Conservation (phyloP, 257 asterid species). For the Orobanche coerulescens region DNA sequence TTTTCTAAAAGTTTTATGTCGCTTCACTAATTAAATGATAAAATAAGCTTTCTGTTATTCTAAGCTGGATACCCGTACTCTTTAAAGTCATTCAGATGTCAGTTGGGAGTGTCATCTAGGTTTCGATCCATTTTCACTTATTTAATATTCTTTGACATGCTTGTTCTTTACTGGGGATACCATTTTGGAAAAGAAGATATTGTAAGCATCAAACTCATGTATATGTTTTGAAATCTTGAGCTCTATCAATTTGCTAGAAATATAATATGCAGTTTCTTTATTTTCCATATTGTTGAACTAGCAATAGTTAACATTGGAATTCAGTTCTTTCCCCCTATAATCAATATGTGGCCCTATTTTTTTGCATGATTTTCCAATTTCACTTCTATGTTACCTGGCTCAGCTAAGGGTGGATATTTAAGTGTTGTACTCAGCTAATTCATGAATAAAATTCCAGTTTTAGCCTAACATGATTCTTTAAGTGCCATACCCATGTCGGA, state of each 20-base stretch:
- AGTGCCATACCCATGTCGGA: too few species aligned
- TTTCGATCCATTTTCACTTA: slow-evolving; percentile 9
- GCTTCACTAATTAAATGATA: not conserved
- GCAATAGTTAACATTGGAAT: not conserved
- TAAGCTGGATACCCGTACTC: not conserved
- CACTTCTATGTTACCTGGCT: too few species aligned
- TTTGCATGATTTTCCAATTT: not conserved
- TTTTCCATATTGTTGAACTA: not conserved
- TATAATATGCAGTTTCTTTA: not conserved
- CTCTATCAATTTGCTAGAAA: not conserved
- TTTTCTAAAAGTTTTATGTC: not conserved
- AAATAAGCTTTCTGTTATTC: not conserved
- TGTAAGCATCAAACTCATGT: not conserved
- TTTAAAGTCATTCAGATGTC: not conserved
- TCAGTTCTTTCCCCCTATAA: not conserved
- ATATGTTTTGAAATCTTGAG: not conserved
- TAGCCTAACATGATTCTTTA: too few species aligned
- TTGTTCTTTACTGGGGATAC: not conserved
- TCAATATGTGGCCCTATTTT: not conserved
- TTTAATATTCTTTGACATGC: not conserved
- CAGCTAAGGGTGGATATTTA: too few species aligned
- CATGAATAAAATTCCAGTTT: too few species aligned
- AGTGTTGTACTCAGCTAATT: too few species aligned
- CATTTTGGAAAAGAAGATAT: not conserved
- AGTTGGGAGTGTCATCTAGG: slow-evolving; percentile 4